Evolutionary conservation across 352 stramenopile species (phyloP).

Genomic region (Phytophthora pistaciae): DNA sequence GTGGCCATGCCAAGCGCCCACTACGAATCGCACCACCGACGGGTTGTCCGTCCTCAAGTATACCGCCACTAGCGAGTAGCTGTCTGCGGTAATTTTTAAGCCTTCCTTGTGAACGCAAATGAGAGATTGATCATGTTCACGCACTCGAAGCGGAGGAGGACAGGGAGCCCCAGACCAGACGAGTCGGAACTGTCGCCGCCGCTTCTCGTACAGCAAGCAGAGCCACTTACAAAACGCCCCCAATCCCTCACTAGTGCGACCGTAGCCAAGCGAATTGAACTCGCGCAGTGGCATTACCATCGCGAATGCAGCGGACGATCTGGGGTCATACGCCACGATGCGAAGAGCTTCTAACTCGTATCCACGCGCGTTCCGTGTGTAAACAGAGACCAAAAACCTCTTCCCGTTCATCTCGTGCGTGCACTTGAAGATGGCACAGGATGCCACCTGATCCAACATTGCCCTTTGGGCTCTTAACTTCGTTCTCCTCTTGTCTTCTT

Average conservation of each 20-base stretch:
- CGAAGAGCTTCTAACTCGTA: constrained; percentile 63
- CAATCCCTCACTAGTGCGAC: constrained; percentile 49
- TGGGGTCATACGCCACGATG: constrained; percentile 63
- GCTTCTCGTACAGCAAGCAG: constrained; percentile 65
- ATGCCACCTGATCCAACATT: constrained; percentile 25
- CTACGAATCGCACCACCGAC: constrained; percentile 51
- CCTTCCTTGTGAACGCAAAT: constrained; percentile 77
- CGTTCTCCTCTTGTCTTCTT: constrained; percentile 14
- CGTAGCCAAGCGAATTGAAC: constrained; percentile 61
- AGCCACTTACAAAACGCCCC: constrained; percentile 67
- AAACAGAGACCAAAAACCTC: constrained; percentile 54
- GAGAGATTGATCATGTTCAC: constrained; percentile 57
- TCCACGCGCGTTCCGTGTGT: constrained; percentile 46
- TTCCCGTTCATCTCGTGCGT: constrained; percentile 54
- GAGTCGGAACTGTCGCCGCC: constrained; percentile 56
- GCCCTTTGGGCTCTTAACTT: constrained; percentile 25
- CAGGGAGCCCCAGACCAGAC: constrained; percentile 68
- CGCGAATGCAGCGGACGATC: constrained; percentile 43
- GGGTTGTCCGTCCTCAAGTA: constrained; percentile 48
- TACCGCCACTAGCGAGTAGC: constrained; percentile 41
- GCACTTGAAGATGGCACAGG: constrained; percentile 46
- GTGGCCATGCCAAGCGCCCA: constrained; percentile 24
- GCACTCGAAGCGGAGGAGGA: constrained; percentile 57
- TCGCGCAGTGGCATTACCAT: constrained; percentile 53
- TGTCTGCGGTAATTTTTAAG: constrained; percentile 24